A percentile compares a stretch with the other conserved stretches of the same genome.
Conservation (phyloP, 2,329 filamentous ascomycete genomes). For the Colletotrichum eremochloae region DNA sequence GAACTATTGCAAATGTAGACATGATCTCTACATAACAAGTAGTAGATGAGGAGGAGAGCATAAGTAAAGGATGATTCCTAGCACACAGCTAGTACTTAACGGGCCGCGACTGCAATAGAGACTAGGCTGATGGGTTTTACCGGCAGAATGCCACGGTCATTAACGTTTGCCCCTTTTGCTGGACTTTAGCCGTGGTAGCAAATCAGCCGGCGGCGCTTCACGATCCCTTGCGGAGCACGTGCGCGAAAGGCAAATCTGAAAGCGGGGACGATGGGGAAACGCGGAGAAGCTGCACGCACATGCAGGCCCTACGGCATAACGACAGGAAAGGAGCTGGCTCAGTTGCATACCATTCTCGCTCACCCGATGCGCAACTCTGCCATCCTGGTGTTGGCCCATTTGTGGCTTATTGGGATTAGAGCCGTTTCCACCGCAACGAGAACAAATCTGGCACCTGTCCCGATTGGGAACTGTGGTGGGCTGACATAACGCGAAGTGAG, state of each 20-base stretch:
- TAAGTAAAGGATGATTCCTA: neutral
- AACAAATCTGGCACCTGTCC: no score
- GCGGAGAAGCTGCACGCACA: neutral
- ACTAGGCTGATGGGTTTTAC: neutral
- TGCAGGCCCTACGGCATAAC: neutral
- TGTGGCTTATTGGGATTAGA: no score
- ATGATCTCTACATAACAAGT: neutral
- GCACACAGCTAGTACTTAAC: neutral
- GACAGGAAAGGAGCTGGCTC: no score
- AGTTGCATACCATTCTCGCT: no score
- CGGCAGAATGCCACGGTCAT: neutral
- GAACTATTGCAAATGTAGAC: neutral
- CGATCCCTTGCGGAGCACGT: neutral
- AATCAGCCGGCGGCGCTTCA: neutral
- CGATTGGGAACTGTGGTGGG: no score
- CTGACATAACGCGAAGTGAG: no score
- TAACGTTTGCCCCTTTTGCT: neutral
- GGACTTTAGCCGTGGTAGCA: neutral
- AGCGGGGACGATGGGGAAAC: neutral
- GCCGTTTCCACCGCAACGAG: no score
- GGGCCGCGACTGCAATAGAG: neutral
- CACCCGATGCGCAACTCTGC: no score
- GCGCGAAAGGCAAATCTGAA: neutral
- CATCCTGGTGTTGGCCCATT: no score
- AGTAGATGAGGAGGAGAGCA: neutral